Evolutionary conservation across 352 stramenopile genomes (phyloP).

Genomic region (Phytophthora macrochlamydospora): DNA sequence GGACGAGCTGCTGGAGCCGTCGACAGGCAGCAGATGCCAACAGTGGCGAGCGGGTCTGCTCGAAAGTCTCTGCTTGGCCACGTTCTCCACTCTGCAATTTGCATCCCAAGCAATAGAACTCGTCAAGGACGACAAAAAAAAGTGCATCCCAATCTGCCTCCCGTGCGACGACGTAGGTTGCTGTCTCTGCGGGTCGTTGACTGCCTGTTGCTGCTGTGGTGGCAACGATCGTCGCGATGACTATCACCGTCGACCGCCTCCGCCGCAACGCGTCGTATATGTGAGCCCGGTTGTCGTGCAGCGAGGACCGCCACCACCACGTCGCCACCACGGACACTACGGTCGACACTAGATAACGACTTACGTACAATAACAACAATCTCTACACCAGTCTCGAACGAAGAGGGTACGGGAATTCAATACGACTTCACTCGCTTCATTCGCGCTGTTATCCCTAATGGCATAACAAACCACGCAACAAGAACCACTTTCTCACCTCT

Average conservation of each 20-base stretch:
- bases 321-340: constrained; percentile 8
- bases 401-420: neutral
- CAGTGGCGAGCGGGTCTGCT: constrained; percentile 5
- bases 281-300: constrained; percentile 44
- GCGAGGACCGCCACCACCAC: constrained; percentile 9
- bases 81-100: neutral
- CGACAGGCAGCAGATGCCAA: neutral
- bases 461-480: too few species aligned
- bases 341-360: constrained; percentile 11
- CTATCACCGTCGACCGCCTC: constrained; percentile 18
- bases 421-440: neutral
- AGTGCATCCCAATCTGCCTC: constrained; percentile 36
- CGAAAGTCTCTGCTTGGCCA: neutral
- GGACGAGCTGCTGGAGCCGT: constrained; percentile 2
- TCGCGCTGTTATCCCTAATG: too few species aligned
- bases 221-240: constrained; percentile 25
- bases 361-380: neutral
- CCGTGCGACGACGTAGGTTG: constrained; percentile 37
- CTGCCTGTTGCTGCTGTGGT: constrained; percentile 35
- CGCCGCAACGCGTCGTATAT: constrained; percentile 31
- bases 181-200: constrained; percentile 40
- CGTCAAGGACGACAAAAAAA: constrained; percentile 5
- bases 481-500: too few species aligned
- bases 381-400: neutral
- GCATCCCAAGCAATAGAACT: too few species aligned